Evolutionary conservation across 805 yeast genomes (phyloP).

Genomic region (Kodamaea fukazawae): DNA sequence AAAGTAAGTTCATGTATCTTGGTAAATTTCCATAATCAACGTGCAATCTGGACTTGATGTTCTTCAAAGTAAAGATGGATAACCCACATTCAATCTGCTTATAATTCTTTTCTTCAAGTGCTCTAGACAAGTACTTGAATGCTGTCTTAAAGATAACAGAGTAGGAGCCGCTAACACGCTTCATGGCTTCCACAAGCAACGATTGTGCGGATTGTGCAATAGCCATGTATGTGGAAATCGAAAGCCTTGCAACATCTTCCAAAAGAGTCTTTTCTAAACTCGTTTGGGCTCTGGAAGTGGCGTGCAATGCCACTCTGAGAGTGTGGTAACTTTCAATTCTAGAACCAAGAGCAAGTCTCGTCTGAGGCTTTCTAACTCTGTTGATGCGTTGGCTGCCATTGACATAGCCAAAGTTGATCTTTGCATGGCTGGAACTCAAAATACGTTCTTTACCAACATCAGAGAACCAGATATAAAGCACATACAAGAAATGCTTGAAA

Average conservation of each 20-base stretch:
- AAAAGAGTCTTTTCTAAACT: constrained; percentile 61
- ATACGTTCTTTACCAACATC: constrained; percentile 76
- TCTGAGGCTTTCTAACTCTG: constrained; percentile 63
- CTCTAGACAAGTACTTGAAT: constrained; percentile 47
- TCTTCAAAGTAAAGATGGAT: constrained; percentile 52
- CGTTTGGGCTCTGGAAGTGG: constrained; percentile 70
- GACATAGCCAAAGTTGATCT: constrained; percentile 54
- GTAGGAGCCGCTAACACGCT: constrained; percentile 66
- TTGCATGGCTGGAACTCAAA: constrained; percentile 54
- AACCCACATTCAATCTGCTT: constrained; percentile 58
- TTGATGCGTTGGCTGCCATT: constrained; percentile 61
- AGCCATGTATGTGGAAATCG: constrained; percentile 68
- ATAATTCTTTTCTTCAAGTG: constrained; percentile 36
- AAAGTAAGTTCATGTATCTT: constrained; percentile 47
- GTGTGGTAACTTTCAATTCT: constrained; percentile 72
- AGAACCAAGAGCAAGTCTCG: constrained; percentile 75
- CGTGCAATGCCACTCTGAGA: constrained; percentile 66
- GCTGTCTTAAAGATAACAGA: constrained; percentile 50
- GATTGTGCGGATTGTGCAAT: constrained; percentile 70
- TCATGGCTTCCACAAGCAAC: constrained; percentile 65
- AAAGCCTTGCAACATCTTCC: constrained; percentile 58
- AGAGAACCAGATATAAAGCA: constrained; percentile 71
- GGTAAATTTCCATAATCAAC: constrained; percentile 55
- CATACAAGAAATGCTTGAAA: constrained; percentile 59
- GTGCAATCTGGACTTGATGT: constrained; percentile 56